These are phyloP conservation scores for Anthracocystis panici-leucophaei DNA, from an alignment of 1,284 basidiomycete genomes.

Conservation along the genomic window DNA sequence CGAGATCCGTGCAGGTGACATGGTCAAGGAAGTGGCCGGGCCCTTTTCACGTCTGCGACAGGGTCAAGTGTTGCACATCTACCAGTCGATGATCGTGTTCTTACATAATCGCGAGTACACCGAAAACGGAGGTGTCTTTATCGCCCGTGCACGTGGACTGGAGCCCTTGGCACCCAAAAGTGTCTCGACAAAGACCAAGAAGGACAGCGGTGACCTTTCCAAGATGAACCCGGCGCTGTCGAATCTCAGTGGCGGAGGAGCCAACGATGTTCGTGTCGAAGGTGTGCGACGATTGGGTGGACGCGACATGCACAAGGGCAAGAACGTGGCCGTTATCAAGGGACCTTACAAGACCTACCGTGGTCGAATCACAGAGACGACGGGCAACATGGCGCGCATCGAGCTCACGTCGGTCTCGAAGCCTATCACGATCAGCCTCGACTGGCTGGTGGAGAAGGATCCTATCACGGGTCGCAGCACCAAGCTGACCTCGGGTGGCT, in stretches of 20 bases:
- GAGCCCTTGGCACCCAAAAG: constrained; percentile 79
- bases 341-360: constrained; percentile 91
- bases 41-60: constrained; percentile 81
- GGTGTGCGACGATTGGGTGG: constrained; percentile 53
- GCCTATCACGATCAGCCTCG: constrained; percentile 85
- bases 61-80: constrained; percentile 92
- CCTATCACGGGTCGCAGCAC: constrained; percentile 60
- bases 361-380: constrained; percentile 94
- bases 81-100: constrained; percentile 94
- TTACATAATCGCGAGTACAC: constrained; percentile 88
- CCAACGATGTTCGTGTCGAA: constrained; percentile 56
- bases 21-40: constrained; percentile 91
- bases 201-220: constrained; percentile 78
- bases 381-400: constrained; percentile 86
- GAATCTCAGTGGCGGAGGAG: constrained; percentile 53
- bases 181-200: constrained; percentile 49
- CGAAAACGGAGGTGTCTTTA: constrained; percentile 94
- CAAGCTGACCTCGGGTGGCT: constrained; percentile 36
- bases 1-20: constrained; percentile 81
- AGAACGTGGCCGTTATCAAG: constrained; percentile 83
- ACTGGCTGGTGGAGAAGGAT: constrained; percentile 80
- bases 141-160: constrained; percentile 74
- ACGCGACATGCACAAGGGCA: constrained; percentile 82
- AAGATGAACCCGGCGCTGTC: constrained; percentile 90
- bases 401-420: constrained; percentile 92